Evolutionary conservation across 805 yeast species (phyloP).

Genomic region (Barnettozyma siamensis): DNA sequence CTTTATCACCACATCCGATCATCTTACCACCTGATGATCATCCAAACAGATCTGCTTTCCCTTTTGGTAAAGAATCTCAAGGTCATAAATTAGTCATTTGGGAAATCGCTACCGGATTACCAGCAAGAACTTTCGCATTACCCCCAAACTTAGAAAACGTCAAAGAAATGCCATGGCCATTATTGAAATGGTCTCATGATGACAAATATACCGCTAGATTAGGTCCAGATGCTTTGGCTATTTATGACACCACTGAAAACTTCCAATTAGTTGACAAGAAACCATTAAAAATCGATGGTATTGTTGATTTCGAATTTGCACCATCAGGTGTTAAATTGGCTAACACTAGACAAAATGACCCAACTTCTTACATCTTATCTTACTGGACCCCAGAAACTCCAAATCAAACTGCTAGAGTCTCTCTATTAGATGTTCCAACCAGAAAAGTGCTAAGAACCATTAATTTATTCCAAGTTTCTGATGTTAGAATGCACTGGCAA

Average conservation of each 20-base stretch:
- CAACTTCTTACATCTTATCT: constrained; percentile 63
- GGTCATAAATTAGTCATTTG: constrained; percentile 94
- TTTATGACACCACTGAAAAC: constrained; percentile 70
- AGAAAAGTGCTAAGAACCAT: constrained; percentile 82
- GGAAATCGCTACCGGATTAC: constrained; percentile 80
- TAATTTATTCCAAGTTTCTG: constrained; percentile 90
- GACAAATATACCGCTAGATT: constrained; percentile 92
- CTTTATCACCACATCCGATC: constrained; percentile 85
- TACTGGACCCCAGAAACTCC: constrained; percentile 96
- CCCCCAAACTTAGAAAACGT: constrained; percentile 63
- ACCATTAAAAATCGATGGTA: constrained; percentile 73
- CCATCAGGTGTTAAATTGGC: constrained; percentile 77
- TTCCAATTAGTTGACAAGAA: constrained; percentile 85
- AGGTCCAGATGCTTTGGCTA: constrained; percentile 87
- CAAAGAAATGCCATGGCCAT: constrained; percentile 86
- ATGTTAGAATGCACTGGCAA: constrained; percentile 93
- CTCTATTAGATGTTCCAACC: constrained; percentile 81
- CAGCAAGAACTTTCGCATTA: constrained; percentile 85
- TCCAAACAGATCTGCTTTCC: constrained; percentile 62
- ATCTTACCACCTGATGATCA: constrained; percentile 58
- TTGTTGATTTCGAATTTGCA: constrained; percentile 90
- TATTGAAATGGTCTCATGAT: constrained; percentile 92
- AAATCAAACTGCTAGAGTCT: constrained; percentile 93
- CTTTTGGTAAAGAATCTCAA: constrained; percentile 80
- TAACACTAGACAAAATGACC: constrained; percentile 45